phyloP scores from a whole-genome alignment of 164 flowering plant species.

The Vitis amurensis region DNA sequence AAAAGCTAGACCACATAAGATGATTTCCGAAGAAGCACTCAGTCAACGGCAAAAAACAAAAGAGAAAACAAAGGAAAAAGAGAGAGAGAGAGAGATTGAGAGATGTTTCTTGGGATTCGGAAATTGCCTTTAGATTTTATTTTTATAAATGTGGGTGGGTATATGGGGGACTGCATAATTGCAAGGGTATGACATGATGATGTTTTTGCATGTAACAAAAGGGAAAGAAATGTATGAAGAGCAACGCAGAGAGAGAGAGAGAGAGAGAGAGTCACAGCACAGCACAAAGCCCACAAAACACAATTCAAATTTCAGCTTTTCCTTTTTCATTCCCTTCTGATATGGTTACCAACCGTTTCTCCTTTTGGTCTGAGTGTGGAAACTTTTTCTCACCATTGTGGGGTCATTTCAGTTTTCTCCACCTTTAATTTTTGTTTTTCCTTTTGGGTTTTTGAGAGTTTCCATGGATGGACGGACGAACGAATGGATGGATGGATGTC shows the following conservation, averaged over 20 bases:
- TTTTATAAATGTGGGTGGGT: conserved; percentile 6
- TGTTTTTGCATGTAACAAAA: conserved; percentile 13
- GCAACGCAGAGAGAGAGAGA: conserved; percentile 5
- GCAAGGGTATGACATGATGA: conserved; percentile 20
- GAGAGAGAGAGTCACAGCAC: neutral
- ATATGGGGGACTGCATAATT: conserved; percentile 48
- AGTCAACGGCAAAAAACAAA: conserved; percentile 46
- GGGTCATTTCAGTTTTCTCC: conserved; percentile 12
- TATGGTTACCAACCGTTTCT: conserved; percentile 19
- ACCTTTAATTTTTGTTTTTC: neutral
- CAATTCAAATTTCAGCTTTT: conserved; percentile 47
- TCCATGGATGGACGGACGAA: too few species aligned
- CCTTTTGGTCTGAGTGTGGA: neutral
- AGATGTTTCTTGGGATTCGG: conserved; percentile 52
- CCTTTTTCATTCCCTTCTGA: conserved; percentile 16
- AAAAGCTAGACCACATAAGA: neutral
- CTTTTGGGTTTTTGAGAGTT: neutral
- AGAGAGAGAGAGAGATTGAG: conserved; percentile 1
- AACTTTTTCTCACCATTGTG: conserved; percentile 17
- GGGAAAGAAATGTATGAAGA: too few species aligned
- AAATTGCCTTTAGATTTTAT: conserved; percentile 11
- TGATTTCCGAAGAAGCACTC: conserved; percentile 26
- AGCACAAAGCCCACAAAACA: conserved; percentile 9
- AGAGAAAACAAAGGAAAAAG: conserved; percentile 6
- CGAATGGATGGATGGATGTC: too few species aligned